Percentiles rank a stretch among this genome's conserved stretches.
Conservation (phyloP, 2,329 filamentous ascomycete genomes). For the Alternaria ethzedia region DNA sequence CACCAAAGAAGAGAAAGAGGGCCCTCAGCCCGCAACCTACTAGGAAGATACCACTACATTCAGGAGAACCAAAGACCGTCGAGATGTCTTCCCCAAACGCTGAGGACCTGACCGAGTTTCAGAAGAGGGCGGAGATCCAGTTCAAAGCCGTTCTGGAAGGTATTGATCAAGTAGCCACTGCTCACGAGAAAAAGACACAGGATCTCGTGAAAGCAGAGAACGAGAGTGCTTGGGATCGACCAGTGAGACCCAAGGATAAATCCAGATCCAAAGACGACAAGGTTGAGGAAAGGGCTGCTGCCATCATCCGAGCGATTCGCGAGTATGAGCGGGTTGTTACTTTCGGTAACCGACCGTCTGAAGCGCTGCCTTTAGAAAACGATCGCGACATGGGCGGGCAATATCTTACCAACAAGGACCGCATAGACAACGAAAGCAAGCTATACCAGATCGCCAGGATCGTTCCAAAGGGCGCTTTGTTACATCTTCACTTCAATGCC, state of each 20-base stretch:
- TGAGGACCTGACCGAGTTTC: neutral
- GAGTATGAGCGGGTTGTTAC: conserved; percentile 51
- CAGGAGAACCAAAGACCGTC: conserved; percentile 8
- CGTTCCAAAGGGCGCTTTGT: conserved; percentile 74
- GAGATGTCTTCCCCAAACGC: conserved; percentile 1
- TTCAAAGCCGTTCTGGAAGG: neutral
- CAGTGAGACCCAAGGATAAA: conserved; percentile 24
- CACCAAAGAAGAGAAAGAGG: conserved; percentile 44
- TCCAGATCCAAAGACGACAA: conserved; percentile 20
- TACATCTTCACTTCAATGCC: conserved; percentile 82
- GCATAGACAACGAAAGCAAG: conserved; percentile 58
- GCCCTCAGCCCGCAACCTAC: conserved; percentile 24
- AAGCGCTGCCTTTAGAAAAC: conserved; percentile 47
- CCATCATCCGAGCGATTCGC: conserved; percentile 48
- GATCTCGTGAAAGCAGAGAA: conserved; percentile 42
- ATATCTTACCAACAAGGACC: conserved; percentile 53
- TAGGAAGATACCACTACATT: conserved; percentile 19
- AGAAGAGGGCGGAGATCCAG: neutral
- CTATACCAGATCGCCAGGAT: conserved; percentile 63
- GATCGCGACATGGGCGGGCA: conserved; percentile 57
- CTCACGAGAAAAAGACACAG: conserved; percentile 30
- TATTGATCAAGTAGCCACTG: neutral
- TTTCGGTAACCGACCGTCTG: conserved; percentile 53
- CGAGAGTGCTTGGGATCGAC: conserved; percentile 45
- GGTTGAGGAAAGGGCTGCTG: conserved; percentile 39